Evolutionary conservation across 345 rosid genomes (phyloP).

Genomic region (Zanthoxylum bungeanum): DNA sequence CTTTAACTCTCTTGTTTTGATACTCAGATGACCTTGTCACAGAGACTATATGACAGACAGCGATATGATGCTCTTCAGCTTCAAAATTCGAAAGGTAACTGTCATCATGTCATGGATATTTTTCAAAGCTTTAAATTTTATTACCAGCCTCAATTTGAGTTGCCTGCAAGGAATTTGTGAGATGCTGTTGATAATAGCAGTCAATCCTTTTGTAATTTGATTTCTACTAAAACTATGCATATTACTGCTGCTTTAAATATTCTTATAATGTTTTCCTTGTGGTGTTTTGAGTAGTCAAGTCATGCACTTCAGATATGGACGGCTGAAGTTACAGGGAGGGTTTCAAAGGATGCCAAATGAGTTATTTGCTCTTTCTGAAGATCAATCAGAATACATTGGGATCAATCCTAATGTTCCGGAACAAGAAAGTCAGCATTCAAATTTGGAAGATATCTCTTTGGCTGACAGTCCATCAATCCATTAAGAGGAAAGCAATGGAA

Average conservation of each 20-base stretch:
- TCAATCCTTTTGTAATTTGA: too few species aligned
- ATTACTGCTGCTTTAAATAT: neutral
- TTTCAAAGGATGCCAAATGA: conserved; percentile 31
- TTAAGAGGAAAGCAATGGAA: conserved; percentile 56
- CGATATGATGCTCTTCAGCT: conserved; percentile 30
- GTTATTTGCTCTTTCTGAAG: conserved; percentile 39
- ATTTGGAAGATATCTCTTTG: conserved; percentile 35
- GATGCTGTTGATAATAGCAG: neutral
- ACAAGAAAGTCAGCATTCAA: conserved; percentile 24
- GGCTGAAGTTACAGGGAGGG: conserved; percentile 28
- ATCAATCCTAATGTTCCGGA: conserved; percentile 29
- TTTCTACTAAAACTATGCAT: too few species aligned
- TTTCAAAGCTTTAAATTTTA: neutral
- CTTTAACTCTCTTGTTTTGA: conserved; percentile 10
- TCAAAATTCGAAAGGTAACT: conserved; percentile 49
- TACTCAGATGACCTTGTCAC: conserved; percentile 42
- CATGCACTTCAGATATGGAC: conserved; percentile 22
- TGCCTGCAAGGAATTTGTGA: too few species aligned
- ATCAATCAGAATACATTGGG: conserved; percentile 39
- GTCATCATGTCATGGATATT: neutral
- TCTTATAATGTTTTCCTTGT: conserved; percentile 16
- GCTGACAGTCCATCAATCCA: conserved; percentile 33
- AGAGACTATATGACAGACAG: conserved; percentile 27
- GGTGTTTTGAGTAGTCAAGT: conserved; percentile 31
- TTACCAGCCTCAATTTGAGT: neutral